Evolutionary conservation across 1,284 basidiomycete genomes (phyloP).

Genomic region (Malassezia obtusa): DNA sequence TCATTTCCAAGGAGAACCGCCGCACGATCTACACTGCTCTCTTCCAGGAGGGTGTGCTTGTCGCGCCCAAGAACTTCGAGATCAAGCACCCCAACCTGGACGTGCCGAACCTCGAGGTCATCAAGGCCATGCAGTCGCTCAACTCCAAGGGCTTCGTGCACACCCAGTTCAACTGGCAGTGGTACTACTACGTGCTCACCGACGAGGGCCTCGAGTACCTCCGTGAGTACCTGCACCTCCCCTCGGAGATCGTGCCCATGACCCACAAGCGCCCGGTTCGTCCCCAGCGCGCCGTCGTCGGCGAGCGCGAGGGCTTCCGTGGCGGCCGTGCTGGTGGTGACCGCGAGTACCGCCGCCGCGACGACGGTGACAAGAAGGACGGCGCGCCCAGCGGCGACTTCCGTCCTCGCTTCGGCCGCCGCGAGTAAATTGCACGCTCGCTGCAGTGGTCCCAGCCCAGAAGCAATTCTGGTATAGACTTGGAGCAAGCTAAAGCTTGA

Average conservation of each 20-base stretch:
- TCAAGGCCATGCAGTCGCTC: conserved; percentile 97
- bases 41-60: conserved; percentile 66
- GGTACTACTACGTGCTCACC: conserved; percentile 50
- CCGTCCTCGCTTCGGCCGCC: conserved; percentile 45
- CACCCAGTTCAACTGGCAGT: conserved; percentile 63
- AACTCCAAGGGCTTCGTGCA: conserved; percentile 92
- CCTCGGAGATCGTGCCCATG: conserved; percentile 47
- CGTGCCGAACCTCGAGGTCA: conserved; percentile 92
- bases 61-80: conserved; percentile 98
- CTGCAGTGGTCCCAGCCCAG: not conserved
- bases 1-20: conserved; percentile 48
- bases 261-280: conserved; percentile 48
- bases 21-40: conserved; percentile 46
- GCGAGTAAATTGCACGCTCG: conserved; percentile 26
- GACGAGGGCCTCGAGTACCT: conserved; percentile 48
- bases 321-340: conserved; percentile 43
- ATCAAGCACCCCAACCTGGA: conserved; percentile 95
- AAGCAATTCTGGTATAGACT: not conserved
- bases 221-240: conserved; percentile 47
- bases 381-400: conserved; percentile 42
- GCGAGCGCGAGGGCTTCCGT: conserved; percentile 38
- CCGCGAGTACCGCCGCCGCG: conserved; percentile 46
- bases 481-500: not conserved
- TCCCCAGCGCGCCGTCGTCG: conserved; percentile 35
- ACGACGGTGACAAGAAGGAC: conserved; percentile 44